Conservation (phyloP, 495 filamentous ascomycete genomes). For the Trichoderma reesei region DNA sequence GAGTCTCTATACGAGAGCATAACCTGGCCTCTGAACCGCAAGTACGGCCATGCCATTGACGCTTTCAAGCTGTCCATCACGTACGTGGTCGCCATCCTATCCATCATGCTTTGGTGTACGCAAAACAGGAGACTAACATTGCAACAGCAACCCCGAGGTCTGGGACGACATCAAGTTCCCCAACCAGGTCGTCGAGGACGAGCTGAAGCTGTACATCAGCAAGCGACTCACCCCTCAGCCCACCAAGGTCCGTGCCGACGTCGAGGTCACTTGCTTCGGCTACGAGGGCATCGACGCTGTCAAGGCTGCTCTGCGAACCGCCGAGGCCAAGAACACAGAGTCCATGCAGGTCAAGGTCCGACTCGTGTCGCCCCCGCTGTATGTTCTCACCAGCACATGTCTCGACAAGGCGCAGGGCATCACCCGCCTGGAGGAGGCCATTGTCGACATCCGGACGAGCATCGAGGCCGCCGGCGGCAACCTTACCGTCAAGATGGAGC, state of each 20-base stretch:
- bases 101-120: not conserved
- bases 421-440: slow-evolving; percentile 71
- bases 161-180: slow-evolving; percentile 90
- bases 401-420: slow-evolving; percentile 87
- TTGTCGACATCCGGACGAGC: slow-evolving; percentile 66
- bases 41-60: slow-evolving; percentile 92
- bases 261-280: slow-evolving; percentile 95
- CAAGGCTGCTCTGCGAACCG: slow-evolving; percentile 76
- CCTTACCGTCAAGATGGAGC: slow-evolving; percentile 89
- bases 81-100: slow-evolving; percentile 38
- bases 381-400: slow-evolving; percentile 86
- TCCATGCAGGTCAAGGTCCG: slow-evolving; percentile 95
- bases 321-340: slow-evolving; percentile 77
- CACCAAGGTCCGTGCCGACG: slow-evolving; percentile 94
- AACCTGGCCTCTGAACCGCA: slow-evolving; percentile 94
- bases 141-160: slow-evolving; percentile 75
- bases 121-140: slow-evolving; percentile 4
- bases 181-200: slow-evolving; percentile 71
- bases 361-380: slow-evolving; percentile 88
- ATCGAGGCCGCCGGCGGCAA: slow-evolving; percentile 67
- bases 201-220: slow-evolving; percentile 85
- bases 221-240: slow-evolving; percentile 95
- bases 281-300: slow-evolving; percentile 99
- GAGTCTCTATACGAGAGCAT: slow-evolving; percentile 88
- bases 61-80: slow-evolving; percentile 99